A percentile compares a stretch with the other conserved stretches of the same genome.
phyloP scores from a whole-genome alignment of 495 filamentous ascomycete species.

The Podospora conica region DNA sequence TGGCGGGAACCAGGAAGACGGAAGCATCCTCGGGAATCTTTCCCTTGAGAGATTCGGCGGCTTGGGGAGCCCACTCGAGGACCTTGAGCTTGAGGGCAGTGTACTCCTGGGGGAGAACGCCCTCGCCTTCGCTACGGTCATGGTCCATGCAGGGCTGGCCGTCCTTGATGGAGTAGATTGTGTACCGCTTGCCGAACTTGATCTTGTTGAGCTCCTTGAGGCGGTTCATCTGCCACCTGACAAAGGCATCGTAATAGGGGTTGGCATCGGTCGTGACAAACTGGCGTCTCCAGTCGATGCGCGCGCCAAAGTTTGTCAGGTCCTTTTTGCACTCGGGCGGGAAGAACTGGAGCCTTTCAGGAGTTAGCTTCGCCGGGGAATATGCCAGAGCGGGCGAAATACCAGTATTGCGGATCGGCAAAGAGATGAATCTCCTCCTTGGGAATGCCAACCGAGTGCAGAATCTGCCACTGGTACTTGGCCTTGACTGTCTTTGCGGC shows the following conservation, averaged over 20 bases:
- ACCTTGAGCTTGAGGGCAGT: conserved; percentile 85
- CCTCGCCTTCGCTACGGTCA: conserved; percentile 87
- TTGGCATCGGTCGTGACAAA: conserved; percentile 96
- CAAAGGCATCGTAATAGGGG: conserved; percentile 93
- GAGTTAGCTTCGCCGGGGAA: conserved; percentile 40
- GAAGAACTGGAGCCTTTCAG: conserved; percentile 71
- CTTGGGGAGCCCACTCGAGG: conserved; percentile 74
- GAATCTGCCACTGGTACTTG: conserved; percentile 52
- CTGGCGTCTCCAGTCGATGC: conserved; percentile 86
- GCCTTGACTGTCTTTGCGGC: conserved; percentile 85
- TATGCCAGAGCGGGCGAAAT: conserved; percentile 26
- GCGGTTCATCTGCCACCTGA: conserved; percentile 96
- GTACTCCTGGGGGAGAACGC: conserved; percentile 85
- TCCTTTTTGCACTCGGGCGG: conserved; percentile 76
- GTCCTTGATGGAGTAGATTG: conserved; percentile 93
- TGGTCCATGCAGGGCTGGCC: conserved; percentile 98
- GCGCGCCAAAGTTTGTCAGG: conserved; percentile 72
- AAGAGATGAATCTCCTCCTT: conserved; percentile 85
- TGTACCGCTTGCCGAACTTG: conserved; percentile 89
- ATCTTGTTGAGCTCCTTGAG: conserved; percentile 88
- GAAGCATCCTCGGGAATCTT: conserved; percentile 77
- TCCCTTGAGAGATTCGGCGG: conserved; percentile 60
- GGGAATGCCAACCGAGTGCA: conserved; percentile 71
- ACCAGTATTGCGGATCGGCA: conserved; percentile 81
- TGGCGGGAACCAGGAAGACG: conserved; percentile 86